These are phyloP conservation scores for Cryptococcus sp. DNA, from an alignment of 1,284 basidiomycete species.

Conservation along the genomic window DNA sequence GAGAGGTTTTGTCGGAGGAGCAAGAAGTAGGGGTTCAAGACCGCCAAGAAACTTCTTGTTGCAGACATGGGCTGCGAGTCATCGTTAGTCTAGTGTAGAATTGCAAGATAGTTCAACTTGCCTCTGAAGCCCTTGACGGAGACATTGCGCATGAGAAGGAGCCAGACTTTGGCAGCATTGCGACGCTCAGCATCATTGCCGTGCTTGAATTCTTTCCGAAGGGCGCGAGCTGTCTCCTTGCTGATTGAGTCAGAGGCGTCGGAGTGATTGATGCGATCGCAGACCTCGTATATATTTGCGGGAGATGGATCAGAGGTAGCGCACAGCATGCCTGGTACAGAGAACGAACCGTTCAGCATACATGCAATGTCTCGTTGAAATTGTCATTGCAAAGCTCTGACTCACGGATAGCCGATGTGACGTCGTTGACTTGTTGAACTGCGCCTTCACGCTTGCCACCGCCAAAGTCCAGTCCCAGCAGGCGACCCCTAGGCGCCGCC, in stretches of 20 bases:
- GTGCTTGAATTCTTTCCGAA: constrained; percentile 50
- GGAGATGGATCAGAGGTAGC: constrained; percentile 35
- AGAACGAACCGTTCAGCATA: background rate
- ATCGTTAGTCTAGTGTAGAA: background rate
- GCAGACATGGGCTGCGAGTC: constrained; percentile 36
- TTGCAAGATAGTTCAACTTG: constrained; percentile 22
- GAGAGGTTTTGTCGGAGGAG: constrained; percentile 28
- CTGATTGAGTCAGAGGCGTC: constrained; percentile 37
- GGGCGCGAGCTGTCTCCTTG: constrained; percentile 47
- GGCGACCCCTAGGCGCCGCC: constrained; percentile 15
- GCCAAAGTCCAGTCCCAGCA: constrained; percentile 25
- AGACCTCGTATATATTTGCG: constrained; percentile 42
- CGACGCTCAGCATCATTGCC: constrained; percentile 42
- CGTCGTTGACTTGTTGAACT: constrained; percentile 27
- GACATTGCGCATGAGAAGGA: constrained; percentile 47
- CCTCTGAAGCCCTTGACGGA: constrained; percentile 37
- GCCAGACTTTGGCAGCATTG: constrained; percentile 49
- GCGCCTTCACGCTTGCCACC: constrained; percentile 5
- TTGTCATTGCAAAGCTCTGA: background rate
- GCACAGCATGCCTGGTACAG: constrained; percentile 32
- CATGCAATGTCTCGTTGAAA: background rate
- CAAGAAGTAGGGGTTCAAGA: constrained; percentile 38
- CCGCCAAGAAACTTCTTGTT: constrained; percentile 44
- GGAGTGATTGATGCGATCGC: constrained; percentile 49
- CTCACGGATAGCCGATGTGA: constrained; percentile 43